Base-by-base conservation (phyloP, 768 basidiomycete genomes). In the Clitopilus passeckerianus region DNA sequence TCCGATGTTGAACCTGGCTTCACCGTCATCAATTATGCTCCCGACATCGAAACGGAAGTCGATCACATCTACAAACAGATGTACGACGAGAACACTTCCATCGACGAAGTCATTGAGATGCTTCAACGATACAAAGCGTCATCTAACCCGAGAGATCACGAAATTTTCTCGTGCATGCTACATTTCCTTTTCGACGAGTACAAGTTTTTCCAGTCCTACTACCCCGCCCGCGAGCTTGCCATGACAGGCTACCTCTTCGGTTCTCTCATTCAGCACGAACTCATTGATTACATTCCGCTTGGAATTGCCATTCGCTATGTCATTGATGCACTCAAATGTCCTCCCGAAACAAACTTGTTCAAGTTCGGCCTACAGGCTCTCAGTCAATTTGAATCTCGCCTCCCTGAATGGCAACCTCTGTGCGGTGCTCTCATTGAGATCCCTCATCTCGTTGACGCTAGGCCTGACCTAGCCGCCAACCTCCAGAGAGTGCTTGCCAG, bases 111-210 rank as follows among this genome's bases (percentile, higher is more conserved):
- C 63, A 91, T 98, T 61, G 75, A 83, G 24, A 86, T 94, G 75
- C 86, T 99, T 24, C 90, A 92, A 73, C 84, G 87, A 57, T 85
- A 87, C 77, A 94, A 95, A 69, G 84, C 82, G 54, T 95, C 95
- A 30, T 80, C 84, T 33, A 91, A 89, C 65, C 75, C 87, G 50
- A 86, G 87, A 58, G 95, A 98, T 65, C 93, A 96, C 70, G 94
- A 98, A 74, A 86, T 97, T 62, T 98, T 98, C 70, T 97, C 95
- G n/a, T 98, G 95, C 84, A 97, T 97, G 87, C 88, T 99, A 55
- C 95, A 98, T 77, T 96, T 97, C 80, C 85, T 99, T 46, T 98
- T 99, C 75, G 97, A 98, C 84, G 97, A 99, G 76, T 97, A 97
- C 86, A 95, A 95, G 68, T 99, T 98, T 80, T 97, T 98, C 85